Percentiles rank a stretch among this genome's conserved stretches.
phyloP scores from a whole-genome alignment of 2,329 filamentous ascomycete genomes.

The Macrophomina phaseolina region DNA sequence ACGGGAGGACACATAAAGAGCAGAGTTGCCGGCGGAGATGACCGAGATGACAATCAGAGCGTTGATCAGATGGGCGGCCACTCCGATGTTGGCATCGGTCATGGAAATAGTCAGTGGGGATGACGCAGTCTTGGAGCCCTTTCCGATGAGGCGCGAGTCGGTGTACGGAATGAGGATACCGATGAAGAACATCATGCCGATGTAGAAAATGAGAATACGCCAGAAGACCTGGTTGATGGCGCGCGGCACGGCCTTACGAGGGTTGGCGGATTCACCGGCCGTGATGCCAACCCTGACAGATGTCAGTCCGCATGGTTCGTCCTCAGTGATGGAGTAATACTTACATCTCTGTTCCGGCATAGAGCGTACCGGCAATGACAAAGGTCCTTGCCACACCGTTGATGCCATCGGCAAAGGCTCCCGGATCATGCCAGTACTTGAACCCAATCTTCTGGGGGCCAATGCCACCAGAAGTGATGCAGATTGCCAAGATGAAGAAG shows the following conservation, averaged over 20 bases:
- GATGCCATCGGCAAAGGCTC: conserved; percentile 32
- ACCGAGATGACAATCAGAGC: conserved; percentile 33
- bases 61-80: conserved; percentile 45
- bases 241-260: conserved; percentile 69
- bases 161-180: conserved; percentile 62
- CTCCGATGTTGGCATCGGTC: conserved; percentile 50
- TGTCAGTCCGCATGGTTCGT: not conserved
- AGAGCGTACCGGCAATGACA: conserved; percentile 31
- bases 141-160: conserved; percentile 54
- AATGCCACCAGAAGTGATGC: conserved; percentile 30
- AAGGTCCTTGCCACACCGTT: conserved; percentile 32
- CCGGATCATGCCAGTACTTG: conserved; percentile 43
- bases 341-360: conserved; percentile 32
- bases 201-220: conserved; percentile 52
- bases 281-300: conserved; percentile 39
- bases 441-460: conserved; percentile 36
- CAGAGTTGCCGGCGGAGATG: conserved; percentile 31
- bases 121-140: conserved; percentile 55
- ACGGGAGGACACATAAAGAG: conserved; percentile 31
- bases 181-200: conserved; percentile 58
- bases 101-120: conserved; percentile 63
- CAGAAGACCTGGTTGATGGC: conserved; percentile 54
- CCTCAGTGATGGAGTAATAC: not conserved
- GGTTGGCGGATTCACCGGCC: conserved; percentile 68
- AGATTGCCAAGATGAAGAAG: conserved; percentile 33